Evolutionary conservation across 2,329 filamentous ascomycete genomes (phyloP), one percentile per base, ranked within the genome.

Genomic region (Pestalotiopsis fici): DNA sequence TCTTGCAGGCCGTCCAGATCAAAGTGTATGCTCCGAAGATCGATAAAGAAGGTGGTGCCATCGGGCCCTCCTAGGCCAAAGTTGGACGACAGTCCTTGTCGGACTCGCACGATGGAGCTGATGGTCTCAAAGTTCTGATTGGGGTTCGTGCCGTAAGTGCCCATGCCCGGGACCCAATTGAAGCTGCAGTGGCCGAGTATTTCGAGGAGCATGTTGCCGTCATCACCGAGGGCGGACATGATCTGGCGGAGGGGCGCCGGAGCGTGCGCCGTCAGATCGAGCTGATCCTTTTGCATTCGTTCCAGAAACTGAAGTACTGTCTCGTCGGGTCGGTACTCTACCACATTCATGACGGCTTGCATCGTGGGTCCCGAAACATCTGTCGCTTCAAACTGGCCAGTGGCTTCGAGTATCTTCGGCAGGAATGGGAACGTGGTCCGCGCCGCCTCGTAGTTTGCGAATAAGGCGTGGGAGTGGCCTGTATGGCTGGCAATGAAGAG

Each of bases 101-200:
- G 54, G 3, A 27, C 23, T n/a, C 54, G 0, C 12, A 65, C 65
- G 18, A 71, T 60, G 27, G 67, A 59, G 11, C 15, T 65, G 27
- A 71, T 37, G 7, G 66, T 54, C 60, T 66, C 55, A 39, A 69
- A 60, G 47, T 68, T 64, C 23, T 66, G 59, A 4, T 69, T 23
- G 23, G 66, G 67, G 28, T 71, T 67, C 27, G 65, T 68, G n/a
- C 68, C 69, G 3, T 25, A 56, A 3, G 65, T 50, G 3, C 68
- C 68, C 27, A 71, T 50, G 1, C 70, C 70, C 1, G 70, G 70
- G 18, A 68, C 66, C 70, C 70, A 71, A 54, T 68, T 71, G 65
- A 68, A 69, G 13, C 65, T 55, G 43, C 66, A 66, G 5, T 65
- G 65, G 13, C 67, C 57, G 27, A 69, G 61, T 21, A 70, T 43